Evolutionary conservation across 1,139 yeast species (phyloP).

Genomic region (Hyphopichia wangnamkhiaoensis): DNA sequence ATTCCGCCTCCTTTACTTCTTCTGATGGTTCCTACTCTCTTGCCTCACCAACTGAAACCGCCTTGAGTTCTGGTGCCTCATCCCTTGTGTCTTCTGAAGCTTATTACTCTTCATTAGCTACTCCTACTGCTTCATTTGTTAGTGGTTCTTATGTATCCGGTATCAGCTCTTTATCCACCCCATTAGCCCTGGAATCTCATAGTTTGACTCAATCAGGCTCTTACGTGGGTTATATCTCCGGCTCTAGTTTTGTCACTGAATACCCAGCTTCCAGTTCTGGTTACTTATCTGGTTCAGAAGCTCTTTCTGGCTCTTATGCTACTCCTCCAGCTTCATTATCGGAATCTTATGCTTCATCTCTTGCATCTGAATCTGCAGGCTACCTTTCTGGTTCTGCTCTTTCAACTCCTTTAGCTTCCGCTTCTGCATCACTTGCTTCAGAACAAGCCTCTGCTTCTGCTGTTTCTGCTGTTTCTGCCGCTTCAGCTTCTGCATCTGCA

Average conservation of each 20-base stretch:
- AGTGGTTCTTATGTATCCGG: neutral
- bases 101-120: no score
- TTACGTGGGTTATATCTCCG: neutral
- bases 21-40: neutral
- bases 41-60: conserved; percentile 2
- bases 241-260: neutral
- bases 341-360: conserved; percentile 2
- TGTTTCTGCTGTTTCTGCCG: conserved; percentile 6
- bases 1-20: conserved; percentile 3
- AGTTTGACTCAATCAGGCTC: neutral
- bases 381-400: conserved; percentile 2
- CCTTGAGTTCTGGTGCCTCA: neutral
- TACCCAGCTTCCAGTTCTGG: conserved; percentile 4
- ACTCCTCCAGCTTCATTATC: conserved; percentile 2
- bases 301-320: conserved; percentile 4
- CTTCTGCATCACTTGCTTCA: conserved; percentile 5
- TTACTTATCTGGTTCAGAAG: neutral
- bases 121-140: neutral
- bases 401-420: conserved; percentile 5
- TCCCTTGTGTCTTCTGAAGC: no score
- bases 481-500: conserved; percentile 5
- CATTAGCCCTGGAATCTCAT: no score
- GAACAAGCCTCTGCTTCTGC: neutral
- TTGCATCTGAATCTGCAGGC: conserved; percentile 6
- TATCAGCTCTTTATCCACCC: neutral